These are phyloP conservation scores for Penicillium daleae DNA, from an alignment of 495 filamentous ascomycete genomes.

Conservation along the genomic window DNA sequence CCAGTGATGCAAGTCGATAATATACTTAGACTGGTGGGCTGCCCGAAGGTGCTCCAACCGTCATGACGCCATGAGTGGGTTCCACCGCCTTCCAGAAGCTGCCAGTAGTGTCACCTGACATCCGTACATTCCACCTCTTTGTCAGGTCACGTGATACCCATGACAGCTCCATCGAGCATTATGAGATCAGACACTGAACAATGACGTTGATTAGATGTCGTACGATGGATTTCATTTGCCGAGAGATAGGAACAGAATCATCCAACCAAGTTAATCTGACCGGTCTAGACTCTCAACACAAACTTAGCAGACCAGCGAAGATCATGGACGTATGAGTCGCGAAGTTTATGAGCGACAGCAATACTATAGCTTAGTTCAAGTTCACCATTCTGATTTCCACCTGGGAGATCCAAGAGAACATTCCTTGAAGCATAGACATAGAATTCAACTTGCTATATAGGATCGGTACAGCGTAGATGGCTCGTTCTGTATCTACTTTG, in stretches of 20 bases:
- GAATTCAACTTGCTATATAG: background rate
- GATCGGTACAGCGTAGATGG: background rate
- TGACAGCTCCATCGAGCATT: background rate
- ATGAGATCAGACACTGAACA: background rate
- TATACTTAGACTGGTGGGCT: slow-evolving; percentile 32
- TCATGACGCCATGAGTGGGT: slow-evolving; percentile 40
- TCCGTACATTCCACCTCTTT: background rate
- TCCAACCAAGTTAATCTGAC: too few species aligned
- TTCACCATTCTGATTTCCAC: background rate
- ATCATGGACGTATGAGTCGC: background rate
- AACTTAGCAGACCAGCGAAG: background rate
- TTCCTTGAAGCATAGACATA: too few species aligned
- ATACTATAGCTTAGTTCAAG: background rate
- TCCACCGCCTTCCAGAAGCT: slow-evolving; percentile 52
- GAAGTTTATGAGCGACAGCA: background rate
- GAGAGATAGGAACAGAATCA: background rate
- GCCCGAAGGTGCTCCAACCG: slow-evolving; percentile 24
- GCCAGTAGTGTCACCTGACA: slow-evolving; percentile 4
- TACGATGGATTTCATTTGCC: background rate
- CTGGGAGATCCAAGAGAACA: too few species aligned
- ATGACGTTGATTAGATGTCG: background rate
- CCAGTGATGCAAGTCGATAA: slow-evolving; percentile 26
- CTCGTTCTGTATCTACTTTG: background rate
- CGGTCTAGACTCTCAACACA: too few species aligned
- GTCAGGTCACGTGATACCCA: background rate